These are phyloP conservation scores for Boechera stricta DNA, from an alignment of 345 rosid genomes.

Conservation along the genomic window DNA sequence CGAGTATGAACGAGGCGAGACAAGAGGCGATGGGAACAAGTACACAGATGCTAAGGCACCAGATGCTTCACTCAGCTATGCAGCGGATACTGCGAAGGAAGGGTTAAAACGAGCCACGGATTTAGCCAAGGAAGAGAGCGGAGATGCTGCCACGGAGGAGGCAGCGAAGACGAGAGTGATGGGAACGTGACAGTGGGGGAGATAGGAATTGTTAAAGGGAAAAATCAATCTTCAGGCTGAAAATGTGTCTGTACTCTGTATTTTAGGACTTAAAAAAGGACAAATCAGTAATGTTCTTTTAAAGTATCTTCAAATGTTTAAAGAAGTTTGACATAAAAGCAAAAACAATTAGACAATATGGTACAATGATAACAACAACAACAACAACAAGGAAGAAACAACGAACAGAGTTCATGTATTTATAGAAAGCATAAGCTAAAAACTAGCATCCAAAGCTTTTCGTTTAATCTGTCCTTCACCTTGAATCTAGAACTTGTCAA, in stretches of 20 bases:
- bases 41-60: slow-evolving; percentile 34
- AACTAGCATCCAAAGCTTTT: slow-evolving; percentile 22
- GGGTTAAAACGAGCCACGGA: slow-evolving; percentile 28
- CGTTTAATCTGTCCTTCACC: slow-evolving; percentile 1
- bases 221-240: slow-evolving; percentile 23
- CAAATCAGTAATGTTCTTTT: slow-evolving; percentile 18
- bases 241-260: not conserved
- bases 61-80: slow-evolving; percentile 18
- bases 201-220: slow-evolving; percentile 24
- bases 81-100: slow-evolving; percentile 33
- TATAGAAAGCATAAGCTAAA: slow-evolving; percentile 11
- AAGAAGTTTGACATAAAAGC: slow-evolving; percentile 20
- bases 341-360: slow-evolving; percentile 31
- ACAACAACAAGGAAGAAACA: slow-evolving; percentile 10
- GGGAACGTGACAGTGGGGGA: slow-evolving; percentile 27
- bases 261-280: not conserved
- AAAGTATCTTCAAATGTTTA: slow-evolving; percentile 30
- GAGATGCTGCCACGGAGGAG: not conserved
- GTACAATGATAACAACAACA: slow-evolving; percentile 28
- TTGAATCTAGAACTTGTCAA: slow-evolving; percentile 20
- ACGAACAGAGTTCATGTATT: slow-evolving; percentile 10
- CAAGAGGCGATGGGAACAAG: slow-evolving; percentile 40
- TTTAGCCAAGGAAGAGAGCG: slow-evolving; percentile 12
- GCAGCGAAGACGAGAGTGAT: slow-evolving; percentile 25
- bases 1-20: slow-evolving; percentile 35